These are phyloP conservation scores for Truncatella angustata DNA, from an alignment of 2,329 filamentous ascomycete genomes.

Conservation along the genomic window DNA sequence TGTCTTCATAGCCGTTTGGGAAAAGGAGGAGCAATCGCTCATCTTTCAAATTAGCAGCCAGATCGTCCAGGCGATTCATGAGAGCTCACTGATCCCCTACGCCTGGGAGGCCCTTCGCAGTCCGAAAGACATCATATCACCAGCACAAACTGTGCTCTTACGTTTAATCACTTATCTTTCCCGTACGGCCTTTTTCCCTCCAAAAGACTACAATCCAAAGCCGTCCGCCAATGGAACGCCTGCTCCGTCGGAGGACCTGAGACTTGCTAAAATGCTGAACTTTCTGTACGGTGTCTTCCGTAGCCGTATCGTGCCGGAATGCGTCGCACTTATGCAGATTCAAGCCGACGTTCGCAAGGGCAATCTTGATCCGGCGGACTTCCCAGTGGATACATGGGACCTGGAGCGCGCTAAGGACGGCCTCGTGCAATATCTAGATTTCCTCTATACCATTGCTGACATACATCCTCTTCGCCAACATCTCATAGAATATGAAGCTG, in stretches of 20 bases:
- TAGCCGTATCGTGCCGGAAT: conserved; percentile 89
- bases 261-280: conserved; percentile 67
- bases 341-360: conserved; percentile 85
- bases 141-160: conserved; percentile 88
- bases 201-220: conserved; percentile 33
- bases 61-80: conserved; percentile 89
- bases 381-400: conserved; percentile 93
- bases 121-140: conserved; percentile 93
- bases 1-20: conserved; percentile 97
- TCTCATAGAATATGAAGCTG: conserved; percentile 87
- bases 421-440: conserved; percentile 89
- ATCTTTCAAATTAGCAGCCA: conserved; percentile 97
- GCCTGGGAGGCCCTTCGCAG: conserved; percentile 90
- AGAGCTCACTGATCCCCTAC: conserved; percentile 85
- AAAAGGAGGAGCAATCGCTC: conserved; percentile 86
- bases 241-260: conserved; percentile 47
- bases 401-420: conserved; percentile 97
- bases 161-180: conserved; percentile 90
- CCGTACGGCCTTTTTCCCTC: conserved; percentile 49
- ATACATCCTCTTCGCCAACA: conserved; percentile 79
- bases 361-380: conserved; percentile 76
- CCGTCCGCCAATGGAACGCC: conserved; percentile 18
- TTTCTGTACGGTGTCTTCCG: conserved; percentile 93
- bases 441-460: conserved; percentile 86
- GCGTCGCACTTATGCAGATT: conserved; percentile 88